Percentiles rank a stretch among this genome's conserved stretches.
phyloP scores from a whole-genome alignment of 225 moss, liverwort and hornwort species.

The Bryum argenteum region DNA sequence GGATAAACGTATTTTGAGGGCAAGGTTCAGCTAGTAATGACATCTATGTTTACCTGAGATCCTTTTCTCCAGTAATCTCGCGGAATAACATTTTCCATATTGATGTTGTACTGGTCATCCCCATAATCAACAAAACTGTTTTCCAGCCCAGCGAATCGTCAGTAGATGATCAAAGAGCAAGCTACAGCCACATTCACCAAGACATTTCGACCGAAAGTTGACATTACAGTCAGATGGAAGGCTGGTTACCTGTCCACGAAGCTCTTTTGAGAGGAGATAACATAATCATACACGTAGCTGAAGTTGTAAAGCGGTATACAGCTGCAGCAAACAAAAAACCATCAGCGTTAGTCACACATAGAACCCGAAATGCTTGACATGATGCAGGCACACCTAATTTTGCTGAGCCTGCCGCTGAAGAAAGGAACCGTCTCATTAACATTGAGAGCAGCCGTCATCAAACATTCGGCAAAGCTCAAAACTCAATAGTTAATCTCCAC shows the following conservation, averaged over 20 bases:
- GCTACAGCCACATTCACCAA: constrained; percentile 7
- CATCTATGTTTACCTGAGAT: constrained; percentile 66
- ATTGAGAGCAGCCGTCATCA: constrained; percentile 3
- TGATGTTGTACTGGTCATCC: constrained; percentile 80
- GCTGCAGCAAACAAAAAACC: constrained; percentile 49
- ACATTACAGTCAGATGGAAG: not conserved
- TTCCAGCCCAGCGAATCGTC: constrained; percentile 30
- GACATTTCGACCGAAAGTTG: constrained; percentile 1
- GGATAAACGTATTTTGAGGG: not conserved
- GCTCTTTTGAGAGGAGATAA: constrained; percentile 82
- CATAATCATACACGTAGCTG: constrained; percentile 76
- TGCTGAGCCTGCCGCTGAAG: not conserved
- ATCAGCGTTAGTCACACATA: constrained; percentile 3
- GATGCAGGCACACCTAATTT: not conserved
- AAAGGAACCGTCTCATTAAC: constrained; percentile 10
- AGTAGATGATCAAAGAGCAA: constrained; percentile 8
- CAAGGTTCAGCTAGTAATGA: not conserved
- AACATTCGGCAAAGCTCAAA: constrained; percentile 4
- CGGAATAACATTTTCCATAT: constrained; percentile 73
- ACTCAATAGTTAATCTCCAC: not conserved
- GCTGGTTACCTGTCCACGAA: constrained; percentile 90
- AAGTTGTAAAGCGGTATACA: constrained; percentile 93
- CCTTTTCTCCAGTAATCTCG: constrained; percentile 92
- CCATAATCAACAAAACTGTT: constrained; percentile 78
- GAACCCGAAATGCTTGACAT: not conserved